A percentile compares a stretch with the other conserved stretches of the same genome.
Conservation (phyloP, 768 basidiomycete genomes). For the Serendipita indica region DNA sequence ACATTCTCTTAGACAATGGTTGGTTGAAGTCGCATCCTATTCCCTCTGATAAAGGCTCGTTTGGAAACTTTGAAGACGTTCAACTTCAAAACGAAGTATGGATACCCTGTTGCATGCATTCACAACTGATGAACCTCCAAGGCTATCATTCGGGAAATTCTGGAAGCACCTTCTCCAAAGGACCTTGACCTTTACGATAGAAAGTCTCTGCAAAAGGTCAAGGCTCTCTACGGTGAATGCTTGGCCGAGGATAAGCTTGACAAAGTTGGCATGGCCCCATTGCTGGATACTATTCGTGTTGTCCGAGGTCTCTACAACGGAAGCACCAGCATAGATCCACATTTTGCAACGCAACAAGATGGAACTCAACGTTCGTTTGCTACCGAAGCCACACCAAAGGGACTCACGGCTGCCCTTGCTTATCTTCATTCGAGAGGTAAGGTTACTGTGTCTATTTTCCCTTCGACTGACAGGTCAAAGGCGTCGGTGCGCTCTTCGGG, state of each 20-base stretch:
- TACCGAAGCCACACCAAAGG: conserved; percentile 17
- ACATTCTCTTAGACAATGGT: conserved; percentile 48
- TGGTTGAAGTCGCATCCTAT: conserved; percentile 76
- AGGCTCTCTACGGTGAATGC: conserved; percentile 66
- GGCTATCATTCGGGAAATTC: conserved; percentile 56
- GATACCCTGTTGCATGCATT: background rate
- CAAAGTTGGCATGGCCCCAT: conserved; percentile 52
- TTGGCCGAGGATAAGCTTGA: conserved; percentile 65
- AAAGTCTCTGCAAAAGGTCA: conserved; percentile 47
- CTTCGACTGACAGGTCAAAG: conserved; percentile 26
- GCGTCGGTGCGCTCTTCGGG: conserved; percentile 61
- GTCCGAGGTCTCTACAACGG: conserved; percentile 47
- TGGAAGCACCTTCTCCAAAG: conserved; percentile 31
- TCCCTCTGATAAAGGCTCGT: conserved; percentile 68
- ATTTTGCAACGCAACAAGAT: background rate
- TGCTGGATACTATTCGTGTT: conserved; percentile 49
- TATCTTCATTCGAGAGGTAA: conserved; percentile 77
- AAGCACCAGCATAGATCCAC: conserved; percentile 25
- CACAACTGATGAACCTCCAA: conserved; percentile 20
- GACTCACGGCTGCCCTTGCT: conserved; percentile 68
- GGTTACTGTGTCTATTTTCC: conserved; percentile 12
- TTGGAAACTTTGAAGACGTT: conserved; percentile 58
- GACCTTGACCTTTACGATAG: conserved; percentile 30
- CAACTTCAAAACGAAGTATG: conserved; percentile 41
- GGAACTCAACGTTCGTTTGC: no score